These are phyloP conservation scores for Xylariaceae sp. DNA, from an alignment of 2,329 filamentous ascomycete species.

Conservation along the genomic window DNA sequence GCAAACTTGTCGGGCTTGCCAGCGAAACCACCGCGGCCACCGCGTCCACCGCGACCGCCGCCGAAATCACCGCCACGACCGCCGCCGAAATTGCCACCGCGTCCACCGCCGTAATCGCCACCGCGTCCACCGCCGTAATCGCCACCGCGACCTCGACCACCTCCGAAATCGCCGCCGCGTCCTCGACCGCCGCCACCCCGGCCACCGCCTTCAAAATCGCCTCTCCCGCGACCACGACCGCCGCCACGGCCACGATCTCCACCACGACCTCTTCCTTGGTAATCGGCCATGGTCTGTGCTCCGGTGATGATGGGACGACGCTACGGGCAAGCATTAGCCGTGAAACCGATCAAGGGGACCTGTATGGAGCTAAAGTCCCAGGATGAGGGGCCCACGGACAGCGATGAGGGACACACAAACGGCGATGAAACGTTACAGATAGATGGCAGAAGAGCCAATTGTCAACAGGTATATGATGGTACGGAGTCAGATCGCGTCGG, in stretches of 20 bases:
- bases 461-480: too few species aligned
- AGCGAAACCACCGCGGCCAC: slow-evolving; percentile 7
- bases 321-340: not conserved
- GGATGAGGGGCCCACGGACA: not conserved
- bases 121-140: not conserved
- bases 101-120: not conserved
- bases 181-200: slow-evolving; percentile 19
- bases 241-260: slow-evolving; percentile 17
- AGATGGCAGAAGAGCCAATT: too few species aligned
- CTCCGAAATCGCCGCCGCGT: not conserved
- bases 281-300: slow-evolving; percentile 9
- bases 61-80: slow-evolving; percentile 6
- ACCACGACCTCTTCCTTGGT: slow-evolving; percentile 18
- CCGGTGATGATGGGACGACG: not conserved
- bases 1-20: slow-evolving; percentile 25
- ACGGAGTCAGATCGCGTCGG: too few species aligned
- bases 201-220: slow-evolving; percentile 18
- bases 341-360: too few species aligned
- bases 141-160: not conserved
- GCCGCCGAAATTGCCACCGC: not conserved
- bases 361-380: not conserved
- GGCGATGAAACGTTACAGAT: too few species aligned
- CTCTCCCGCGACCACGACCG: slow-evolving; percentile 16
- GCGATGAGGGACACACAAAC: not conserved
- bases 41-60: not conserved